These are phyloP conservation scores for Trypanosomatidae sp. DNA, from an alignment of 208 protist species.

Conservation along the genomic window DNA sequence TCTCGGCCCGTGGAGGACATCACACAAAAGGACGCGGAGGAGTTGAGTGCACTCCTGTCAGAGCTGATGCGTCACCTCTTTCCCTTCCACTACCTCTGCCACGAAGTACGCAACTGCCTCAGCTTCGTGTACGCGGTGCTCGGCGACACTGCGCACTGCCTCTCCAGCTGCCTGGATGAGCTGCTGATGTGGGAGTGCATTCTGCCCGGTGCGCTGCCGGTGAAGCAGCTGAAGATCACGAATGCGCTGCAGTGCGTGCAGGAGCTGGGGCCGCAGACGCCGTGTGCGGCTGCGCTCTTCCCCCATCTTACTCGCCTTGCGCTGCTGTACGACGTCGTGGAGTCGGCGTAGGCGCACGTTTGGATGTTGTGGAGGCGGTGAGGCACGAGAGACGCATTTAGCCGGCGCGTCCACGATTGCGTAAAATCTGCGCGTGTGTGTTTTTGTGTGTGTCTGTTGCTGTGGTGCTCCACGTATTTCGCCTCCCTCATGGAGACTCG, in stretches of 20 bases:
- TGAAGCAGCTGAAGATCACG: slow-evolving; percentile 80
- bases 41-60: slow-evolving; percentile 38
- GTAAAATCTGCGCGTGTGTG: no score
- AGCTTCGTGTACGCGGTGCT: slow-evolving; percentile 84
- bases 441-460: no score
- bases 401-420: no score
- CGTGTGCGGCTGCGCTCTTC: slow-evolving; percentile 21
- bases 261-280: slow-evolving; percentile 1
- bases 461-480: no score
- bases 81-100: slow-evolving; percentile 81
- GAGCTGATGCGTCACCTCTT: slow-evolving; percentile 56
- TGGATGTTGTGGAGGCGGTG: no score
- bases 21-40: slow-evolving; percentile 27
- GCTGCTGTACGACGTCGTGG: slow-evolving; percentile 47
- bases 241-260: slow-evolving; percentile 60
- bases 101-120: slow-evolving; percentile 82
- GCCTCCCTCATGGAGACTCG: no score
- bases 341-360: no score
- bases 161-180: slow-evolving; percentile 62
- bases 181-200: slow-evolving; percentile 84
- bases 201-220: slow-evolving; percentile 73
- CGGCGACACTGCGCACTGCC: slow-evolving; percentile 33
- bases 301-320: slow-evolving; percentile 53
- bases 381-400: no score
- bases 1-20: slow-evolving; percentile 37